Base-by-base conservation (phyloP, 2,329 filamentous ascomycete genomes). In the Xylariaceae sp. region DNA sequence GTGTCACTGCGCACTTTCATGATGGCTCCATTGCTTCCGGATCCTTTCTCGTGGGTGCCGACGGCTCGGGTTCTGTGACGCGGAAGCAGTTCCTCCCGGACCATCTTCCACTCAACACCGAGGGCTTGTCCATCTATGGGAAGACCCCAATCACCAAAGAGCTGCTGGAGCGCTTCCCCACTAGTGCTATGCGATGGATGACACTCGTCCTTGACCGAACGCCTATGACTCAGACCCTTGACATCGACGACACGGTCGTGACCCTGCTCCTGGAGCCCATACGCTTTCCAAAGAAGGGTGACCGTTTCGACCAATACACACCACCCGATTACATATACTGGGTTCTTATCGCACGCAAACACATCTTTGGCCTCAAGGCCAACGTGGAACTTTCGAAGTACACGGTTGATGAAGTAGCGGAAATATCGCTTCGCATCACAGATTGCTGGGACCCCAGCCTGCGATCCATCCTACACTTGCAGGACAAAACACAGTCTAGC, bases 111-210 rank as follows among this genome's bases (percentile, higher is more conserved):
- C 39, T 72, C 4, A 69, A 74, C 47, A 68, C 68, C 0, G 58
- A 62, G 7, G 60, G 61, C 14, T 55, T 65, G 10, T 62, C 63
- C 21, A 59, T 72, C 10, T 73, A 67, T 41, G 68, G 68, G 17
- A 70, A 68, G 48, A 70, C 68, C 1, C 55, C 58, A 3, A 29
- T 68, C 20, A 64, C 56, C 2, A 34, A 44, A 2, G 59, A 63
- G 25, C 44, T 65, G 10, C 19, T 45, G 4, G 37, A 40, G 11
- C 38, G 43, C 0, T 53, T 62, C 20, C 48, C 49, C 3, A 6
- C 43, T 11, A 22, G 23, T 14, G 34, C 35, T 3, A 37, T 46
- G 23, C 25, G 33, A 11, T 37, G 44, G 33, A 40, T 46, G 33
- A 37, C 44, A 6, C 29, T 46, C 10, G 19, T 50, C 1, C 42